These are phyloP conservation scores for Colletotrichum acutatum DNA, from an alignment of 2,329 filamentous ascomycete species.

Conservation along the genomic window DNA sequence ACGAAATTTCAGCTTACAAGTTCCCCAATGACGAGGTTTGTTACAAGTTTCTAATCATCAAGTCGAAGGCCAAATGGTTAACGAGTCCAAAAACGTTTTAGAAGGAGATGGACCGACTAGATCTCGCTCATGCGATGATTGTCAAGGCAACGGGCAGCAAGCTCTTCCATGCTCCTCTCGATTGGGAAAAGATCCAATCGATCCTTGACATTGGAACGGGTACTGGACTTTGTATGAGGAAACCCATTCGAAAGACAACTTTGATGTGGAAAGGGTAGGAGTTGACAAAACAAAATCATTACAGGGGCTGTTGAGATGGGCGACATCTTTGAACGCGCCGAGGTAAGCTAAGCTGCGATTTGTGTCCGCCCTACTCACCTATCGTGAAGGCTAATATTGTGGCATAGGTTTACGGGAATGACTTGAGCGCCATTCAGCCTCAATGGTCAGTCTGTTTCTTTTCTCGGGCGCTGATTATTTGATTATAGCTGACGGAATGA, in stretches of 20 bases:
- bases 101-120: not conserved
- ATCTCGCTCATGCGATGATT: constrained; percentile 1
- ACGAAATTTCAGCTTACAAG: not conserved
- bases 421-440: not conserved
- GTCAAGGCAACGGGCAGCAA: constrained; percentile 4
- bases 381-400: not conserved
- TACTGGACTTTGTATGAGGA: not conserved
- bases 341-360: not conserved
- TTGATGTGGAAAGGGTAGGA: not conserved
- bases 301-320: not conserved
- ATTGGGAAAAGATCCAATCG: constrained; percentile 36
- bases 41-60: not conserved
- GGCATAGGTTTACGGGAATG: not conserved
- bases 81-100: not conserved
- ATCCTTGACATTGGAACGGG: constrained; percentile 43
- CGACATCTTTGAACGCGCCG: not conserved
- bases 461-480: not conserved
- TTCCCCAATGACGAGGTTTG: not conserved
- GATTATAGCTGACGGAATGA: not conserved
- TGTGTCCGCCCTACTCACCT: no score
- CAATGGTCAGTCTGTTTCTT: not conserved
- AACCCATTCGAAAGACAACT: not conserved
- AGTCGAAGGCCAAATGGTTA: not conserved
- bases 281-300: not conserved
- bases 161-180: not conserved